phyloP scores from a whole-genome alignment of 331 rosid genomes.

The Acacia pycnantha region DNA sequence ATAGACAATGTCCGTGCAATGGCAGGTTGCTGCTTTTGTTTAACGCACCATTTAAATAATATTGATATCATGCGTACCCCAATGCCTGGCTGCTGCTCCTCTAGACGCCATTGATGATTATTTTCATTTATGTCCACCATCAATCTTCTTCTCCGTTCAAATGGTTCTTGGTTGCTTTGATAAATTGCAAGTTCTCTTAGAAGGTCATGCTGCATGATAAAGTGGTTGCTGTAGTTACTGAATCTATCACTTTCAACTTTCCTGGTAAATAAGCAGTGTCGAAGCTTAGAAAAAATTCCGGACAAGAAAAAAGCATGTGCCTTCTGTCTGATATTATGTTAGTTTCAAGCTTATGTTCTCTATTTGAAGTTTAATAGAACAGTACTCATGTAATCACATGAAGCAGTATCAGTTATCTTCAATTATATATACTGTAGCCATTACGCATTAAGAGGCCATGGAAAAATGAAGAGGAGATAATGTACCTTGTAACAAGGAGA shows the following conservation, averaged over 20 bases:
- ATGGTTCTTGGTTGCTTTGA: conserved; percentile 37
- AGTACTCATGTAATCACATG: not conserved
- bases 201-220: conserved; percentile 51
- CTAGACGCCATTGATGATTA: conserved; percentile 22
- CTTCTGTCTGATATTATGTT: not conserved
- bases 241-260: conserved; percentile 32
- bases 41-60: conserved; percentile 27
- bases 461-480: not conserved
- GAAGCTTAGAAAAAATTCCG: not conserved
- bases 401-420: not conserved
- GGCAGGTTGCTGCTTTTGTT: conserved; percentile 24
- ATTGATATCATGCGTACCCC: not conserved
- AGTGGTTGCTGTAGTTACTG: conserved; percentile 54
- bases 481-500: conserved; percentile 52
- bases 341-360: not conserved
- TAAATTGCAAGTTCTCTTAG: conserved; percentile 71
- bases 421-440: not conserved
- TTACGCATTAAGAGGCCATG: not conserved
- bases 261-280: conserved; percentile 35
- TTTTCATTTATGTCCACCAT: conserved; percentile 35
- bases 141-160: conserved; percentile 46
- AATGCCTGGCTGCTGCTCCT: conserved; percentile 27
- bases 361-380: not conserved
- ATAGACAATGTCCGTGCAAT: conserved; percentile 47
- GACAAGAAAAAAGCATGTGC: not conserved